phyloP scores from a whole-genome alignment of 257 asterid genomes.

The Forsythia suspensa region DNA sequence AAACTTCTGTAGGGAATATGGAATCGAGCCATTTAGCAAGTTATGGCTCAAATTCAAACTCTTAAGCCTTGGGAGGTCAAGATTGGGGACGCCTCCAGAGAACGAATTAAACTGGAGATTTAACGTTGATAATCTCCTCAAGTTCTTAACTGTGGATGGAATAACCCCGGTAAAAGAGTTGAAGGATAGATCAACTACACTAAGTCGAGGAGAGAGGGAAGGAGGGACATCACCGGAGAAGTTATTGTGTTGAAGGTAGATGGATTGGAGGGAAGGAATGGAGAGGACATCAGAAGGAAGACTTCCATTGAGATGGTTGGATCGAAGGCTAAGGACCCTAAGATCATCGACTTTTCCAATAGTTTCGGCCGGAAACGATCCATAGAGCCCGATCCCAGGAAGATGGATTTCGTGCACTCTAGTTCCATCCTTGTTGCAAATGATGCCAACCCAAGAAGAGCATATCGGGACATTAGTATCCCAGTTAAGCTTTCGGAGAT shows the following conservation, averaged over 20 bases:
- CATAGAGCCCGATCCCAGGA: slow-evolving; percentile 80
- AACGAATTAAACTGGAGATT: slow-evolving; percentile 63
- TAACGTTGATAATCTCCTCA: slow-evolving; percentile 51
- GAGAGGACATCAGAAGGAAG: slow-evolving; percentile 72
- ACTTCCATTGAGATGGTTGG: slow-evolving; percentile 62
- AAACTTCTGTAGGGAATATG: slow-evolving; percentile 59
- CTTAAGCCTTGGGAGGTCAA: slow-evolving; percentile 51
- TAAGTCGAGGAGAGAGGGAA: slow-evolving; percentile 48
- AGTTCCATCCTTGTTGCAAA: slow-evolving; percentile 53
- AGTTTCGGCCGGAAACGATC: slow-evolving; percentile 59
- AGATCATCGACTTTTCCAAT: slow-evolving; percentile 67
- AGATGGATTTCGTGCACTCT: slow-evolving; percentile 69
- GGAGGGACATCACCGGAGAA: slow-evolving; percentile 69
- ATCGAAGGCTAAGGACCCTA: slow-evolving; percentile 67
- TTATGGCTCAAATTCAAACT: slow-evolving; percentile 68
- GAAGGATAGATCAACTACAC: slow-evolving; percentile 64
- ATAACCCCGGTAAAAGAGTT: slow-evolving; percentile 71
- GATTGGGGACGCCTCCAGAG: slow-evolving; percentile 59
- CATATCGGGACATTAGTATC: slow-evolving; percentile 41
- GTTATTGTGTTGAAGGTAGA: slow-evolving; percentile 73
- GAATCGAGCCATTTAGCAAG: slow-evolving; percentile 61
- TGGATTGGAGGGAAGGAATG: slow-evolving; percentile 59
- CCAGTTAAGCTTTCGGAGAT: slow-evolving; percentile 77
- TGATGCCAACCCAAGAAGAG: slow-evolving; percentile 75
- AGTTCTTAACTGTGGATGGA: slow-evolving; percentile 37